Conservation (phyloP, 2,329 filamentous ascomycete species). For the Sclerotinia sclerotiorum region DNA sequence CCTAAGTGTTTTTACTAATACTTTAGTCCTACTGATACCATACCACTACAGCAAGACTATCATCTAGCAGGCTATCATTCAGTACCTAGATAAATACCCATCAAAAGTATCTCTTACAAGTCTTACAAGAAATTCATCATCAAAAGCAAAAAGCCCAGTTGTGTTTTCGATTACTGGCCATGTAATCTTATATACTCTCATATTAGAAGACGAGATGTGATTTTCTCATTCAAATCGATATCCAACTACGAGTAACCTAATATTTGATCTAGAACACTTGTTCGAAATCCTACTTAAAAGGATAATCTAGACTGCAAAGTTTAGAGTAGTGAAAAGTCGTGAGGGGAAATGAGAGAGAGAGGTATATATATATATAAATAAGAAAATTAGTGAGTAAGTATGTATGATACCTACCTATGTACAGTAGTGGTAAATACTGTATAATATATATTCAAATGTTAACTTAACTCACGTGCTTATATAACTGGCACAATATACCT, state of each 20-base stretch:
- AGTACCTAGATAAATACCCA: not conserved
- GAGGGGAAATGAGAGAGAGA: not conserved
- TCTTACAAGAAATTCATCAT: not conserved
- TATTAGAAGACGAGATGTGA: not conserved
- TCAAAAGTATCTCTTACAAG: not conserved
- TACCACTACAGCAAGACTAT: not conserved
- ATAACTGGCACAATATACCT: too few species aligned
- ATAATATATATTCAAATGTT: too few species aligned
- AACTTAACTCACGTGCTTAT: not conserved
- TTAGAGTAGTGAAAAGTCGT: not conserved
- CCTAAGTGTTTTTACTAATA: not conserved
- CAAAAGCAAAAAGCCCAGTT: not conserved
- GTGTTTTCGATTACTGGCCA: too few species aligned
- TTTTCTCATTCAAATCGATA: not conserved
- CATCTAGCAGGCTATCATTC: not conserved
- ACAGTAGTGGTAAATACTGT: too few species aligned
- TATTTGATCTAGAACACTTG: not conserved
- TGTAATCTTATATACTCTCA: too few species aligned
- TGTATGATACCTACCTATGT: too few species aligned
- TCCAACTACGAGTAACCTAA: not conserved
- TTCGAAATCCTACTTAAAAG: not conserved
- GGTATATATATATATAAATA: too few species aligned
- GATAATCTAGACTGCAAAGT: accelerated
- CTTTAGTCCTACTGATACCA: not conserved
- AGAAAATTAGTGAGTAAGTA: not conserved